Conservation (phyloP, 2,329 filamentous ascomycete species). For the Escovopsis sp. region DNA sequence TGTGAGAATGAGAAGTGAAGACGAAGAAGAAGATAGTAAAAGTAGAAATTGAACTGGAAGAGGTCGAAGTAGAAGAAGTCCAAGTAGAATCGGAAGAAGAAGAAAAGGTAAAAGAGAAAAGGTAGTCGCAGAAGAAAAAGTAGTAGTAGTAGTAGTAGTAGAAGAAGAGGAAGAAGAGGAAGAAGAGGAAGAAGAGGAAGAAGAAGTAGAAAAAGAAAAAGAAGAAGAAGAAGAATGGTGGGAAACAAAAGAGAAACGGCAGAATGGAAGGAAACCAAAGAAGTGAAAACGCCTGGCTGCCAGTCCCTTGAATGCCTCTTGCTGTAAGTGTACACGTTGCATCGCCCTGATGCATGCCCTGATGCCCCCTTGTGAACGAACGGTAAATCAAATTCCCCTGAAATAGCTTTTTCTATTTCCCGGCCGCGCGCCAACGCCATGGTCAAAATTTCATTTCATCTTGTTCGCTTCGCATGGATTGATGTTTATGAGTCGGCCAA, state of each 20-base stretch:
- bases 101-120: constrained; percentile 15
- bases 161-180: constrained; percentile 2
- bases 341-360: constrained; percentile 1
- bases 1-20: too few species aligned
- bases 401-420: constrained; percentile 4
- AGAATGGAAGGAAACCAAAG: constrained; percentile 5
- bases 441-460: constrained; percentile 4
- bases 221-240: constrained; percentile 6
- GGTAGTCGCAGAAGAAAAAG: too few species aligned
- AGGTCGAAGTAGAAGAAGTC: too few species aligned
- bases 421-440: constrained; percentile 8
- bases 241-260: constrained; percentile 6
- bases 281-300: constrained; percentile 5
- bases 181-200: constrained; percentile 4
- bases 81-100: too few species aligned
- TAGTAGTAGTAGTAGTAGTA: background rate
- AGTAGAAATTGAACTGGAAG: too few species aligned
- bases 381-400: constrained; percentile 3
- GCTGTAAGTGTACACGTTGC: constrained; percentile 5
- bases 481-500: constrained; percentile 35
- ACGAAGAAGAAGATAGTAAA: too few species aligned
- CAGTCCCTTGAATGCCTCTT: constrained; percentile 4
- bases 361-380: background rate
- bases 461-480: background rate
- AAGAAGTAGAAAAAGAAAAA: constrained; percentile 5